Conservation (phyloP, 805 yeast species). For the Ogataea pilisensis region DNA sequence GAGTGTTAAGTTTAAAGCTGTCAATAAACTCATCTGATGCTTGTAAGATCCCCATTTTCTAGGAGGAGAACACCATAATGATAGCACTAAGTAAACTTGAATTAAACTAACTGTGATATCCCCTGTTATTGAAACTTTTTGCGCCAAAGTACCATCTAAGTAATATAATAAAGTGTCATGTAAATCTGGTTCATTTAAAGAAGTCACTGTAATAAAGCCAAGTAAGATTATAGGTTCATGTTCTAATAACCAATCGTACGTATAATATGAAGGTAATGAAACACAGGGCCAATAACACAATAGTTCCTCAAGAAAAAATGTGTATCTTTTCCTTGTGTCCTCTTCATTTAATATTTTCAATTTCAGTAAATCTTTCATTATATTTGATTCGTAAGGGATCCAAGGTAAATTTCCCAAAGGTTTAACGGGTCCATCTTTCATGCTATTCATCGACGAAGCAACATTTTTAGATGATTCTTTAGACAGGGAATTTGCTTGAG, state of each 20-base stretch:
- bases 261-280: constrained; percentile 35
- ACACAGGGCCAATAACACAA: constrained; percentile 47
- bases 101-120: constrained; percentile 40
- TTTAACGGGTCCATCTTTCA: constrained; percentile 34
- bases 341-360: constrained; percentile 31
- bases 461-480: constrained; percentile 7
- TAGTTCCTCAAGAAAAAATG: constrained; percentile 35
- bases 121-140: constrained; percentile 40
- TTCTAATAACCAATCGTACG: constrained; percentile 38
- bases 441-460: constrained; percentile 33
- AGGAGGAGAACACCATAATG: constrained; percentile 53
- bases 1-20: constrained; percentile 40
- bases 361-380: constrained; percentile 36
- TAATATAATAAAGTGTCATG: constrained; percentile 41
- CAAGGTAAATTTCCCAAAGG: constrained; percentile 32
- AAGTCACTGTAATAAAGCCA: constrained; percentile 43
- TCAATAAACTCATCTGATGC: constrained; percentile 45
- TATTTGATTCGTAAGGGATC: constrained; percentile 34
- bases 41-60: constrained; percentile 48
- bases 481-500: constrained; percentile 4
- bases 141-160: constrained; percentile 42
- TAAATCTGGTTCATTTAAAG: constrained; percentile 41
- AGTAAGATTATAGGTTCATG: constrained; percentile 41
- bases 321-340: constrained; percentile 34
- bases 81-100: constrained; percentile 40